Evolutionary conservation across 164 flowering plant species (phyloP).

Genomic region (Umbilicus rupestris): DNA sequence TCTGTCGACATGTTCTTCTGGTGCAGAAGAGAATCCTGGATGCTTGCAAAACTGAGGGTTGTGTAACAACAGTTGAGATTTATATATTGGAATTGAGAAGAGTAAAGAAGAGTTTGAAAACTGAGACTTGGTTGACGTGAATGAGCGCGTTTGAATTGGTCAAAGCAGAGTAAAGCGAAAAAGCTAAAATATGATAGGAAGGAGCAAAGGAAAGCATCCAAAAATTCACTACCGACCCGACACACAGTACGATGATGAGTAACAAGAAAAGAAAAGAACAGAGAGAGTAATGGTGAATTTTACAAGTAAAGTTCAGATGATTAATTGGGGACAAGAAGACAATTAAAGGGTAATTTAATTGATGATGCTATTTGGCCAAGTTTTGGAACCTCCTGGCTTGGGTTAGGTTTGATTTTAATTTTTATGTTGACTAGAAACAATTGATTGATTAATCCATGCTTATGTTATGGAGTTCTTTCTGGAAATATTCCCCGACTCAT

Average conservation of each 20-base stretch:
- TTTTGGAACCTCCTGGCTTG: neutral
- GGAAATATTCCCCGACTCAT: no score
- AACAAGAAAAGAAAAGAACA: neutral
- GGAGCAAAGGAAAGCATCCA: neutral
- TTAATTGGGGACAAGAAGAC: neutral
- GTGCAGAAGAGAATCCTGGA: neutral
- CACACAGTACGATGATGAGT: neutral
- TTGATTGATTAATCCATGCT: no score
- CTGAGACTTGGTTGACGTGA: neutral
- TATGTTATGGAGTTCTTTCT: no score
- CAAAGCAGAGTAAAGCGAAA: neutral
- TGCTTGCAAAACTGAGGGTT: neutral
- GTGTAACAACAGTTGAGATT: neutral
- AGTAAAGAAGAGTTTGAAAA: neutral
- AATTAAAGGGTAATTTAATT: neutral
- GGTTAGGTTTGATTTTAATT: neutral
- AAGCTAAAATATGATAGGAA: neutral
- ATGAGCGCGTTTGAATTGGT: constrained; percentile 4
- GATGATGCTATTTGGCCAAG: neutral
- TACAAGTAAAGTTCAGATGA: neutral
- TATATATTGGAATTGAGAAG: neutral
- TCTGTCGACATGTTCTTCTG: neutral
- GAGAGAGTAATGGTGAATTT: neutral
- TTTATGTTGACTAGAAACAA: no score
- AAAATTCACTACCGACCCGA: neutral